Conservation (phyloP, 2,329 filamentous ascomycete species). For the Colletotrichum gloeosporioides region DNA sequence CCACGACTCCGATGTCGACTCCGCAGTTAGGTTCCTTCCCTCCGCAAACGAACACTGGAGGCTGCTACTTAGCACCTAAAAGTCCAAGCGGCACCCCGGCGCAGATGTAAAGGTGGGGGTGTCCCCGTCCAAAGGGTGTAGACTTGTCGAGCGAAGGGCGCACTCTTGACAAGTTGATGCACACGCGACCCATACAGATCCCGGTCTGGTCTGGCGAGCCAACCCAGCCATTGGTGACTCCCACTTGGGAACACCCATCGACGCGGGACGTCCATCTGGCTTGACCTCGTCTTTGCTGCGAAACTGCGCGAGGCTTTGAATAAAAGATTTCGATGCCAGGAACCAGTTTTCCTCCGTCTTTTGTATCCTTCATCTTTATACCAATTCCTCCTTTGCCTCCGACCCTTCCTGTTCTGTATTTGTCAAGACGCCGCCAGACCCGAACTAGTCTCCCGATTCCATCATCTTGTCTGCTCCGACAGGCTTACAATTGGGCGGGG, state of each 20-base stretch:
- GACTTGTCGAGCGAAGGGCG: conserved; percentile 19
- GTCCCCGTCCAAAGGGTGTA: conserved; percentile 17
- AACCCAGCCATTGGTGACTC: conserved; percentile 18
- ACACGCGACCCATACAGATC: conserved; percentile 18
- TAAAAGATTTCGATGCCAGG: conserved; percentile 17
- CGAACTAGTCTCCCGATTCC: neutral
- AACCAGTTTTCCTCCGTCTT: neutral
- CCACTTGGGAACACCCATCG: conserved; percentile 8
- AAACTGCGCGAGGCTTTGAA: neutral
- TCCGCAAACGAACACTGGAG: neutral
- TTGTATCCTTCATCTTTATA: conserved; percentile 14
- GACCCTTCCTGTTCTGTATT: neutral
- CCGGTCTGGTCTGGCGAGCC: conserved; percentile 16
- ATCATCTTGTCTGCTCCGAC: neutral
- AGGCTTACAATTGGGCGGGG: conserved; percentile 13
- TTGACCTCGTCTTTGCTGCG: neutral
- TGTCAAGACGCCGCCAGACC: neutral
- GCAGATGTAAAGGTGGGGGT: conserved; percentile 2
- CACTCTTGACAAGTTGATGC: conserved; percentile 21
- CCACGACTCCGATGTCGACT: neutral
- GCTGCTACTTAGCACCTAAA: too few species aligned
- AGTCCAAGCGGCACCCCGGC: neutral
- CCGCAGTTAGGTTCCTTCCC: neutral
- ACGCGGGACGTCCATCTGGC: conserved; percentile 7
- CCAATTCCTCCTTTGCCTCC: conserved; percentile 19